A percentile compares a stretch with the other conserved stretches of the same genome.
Conservation (phyloP, 2,329 filamentous ascomycete genomes). For the Microsporum ferrugineum region DNA sequence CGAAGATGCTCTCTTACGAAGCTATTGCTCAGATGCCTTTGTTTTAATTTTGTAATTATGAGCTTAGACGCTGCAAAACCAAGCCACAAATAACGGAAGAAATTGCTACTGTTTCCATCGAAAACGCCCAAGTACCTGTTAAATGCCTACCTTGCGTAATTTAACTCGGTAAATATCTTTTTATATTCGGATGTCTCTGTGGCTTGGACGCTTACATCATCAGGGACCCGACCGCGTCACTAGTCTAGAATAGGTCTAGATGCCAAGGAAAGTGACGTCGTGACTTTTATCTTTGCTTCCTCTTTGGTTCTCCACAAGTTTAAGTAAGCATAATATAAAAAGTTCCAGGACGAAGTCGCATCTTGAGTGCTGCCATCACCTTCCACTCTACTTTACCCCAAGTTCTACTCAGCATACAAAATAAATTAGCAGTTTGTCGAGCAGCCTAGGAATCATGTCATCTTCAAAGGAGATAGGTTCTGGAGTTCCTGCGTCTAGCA, state of each 20-base stretch:
- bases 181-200: too few species aligned
- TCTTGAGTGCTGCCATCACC: neutral
- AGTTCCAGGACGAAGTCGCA: neutral
- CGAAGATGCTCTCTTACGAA: too few species aligned
- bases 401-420: neutral
- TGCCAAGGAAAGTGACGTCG: neutral
- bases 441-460: neutral
- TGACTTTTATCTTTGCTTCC: neutral
- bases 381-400: neutral
- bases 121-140: too few species aligned
- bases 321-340: neutral
- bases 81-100: too few species aligned
- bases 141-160: too few species aligned
- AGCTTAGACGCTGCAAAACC: too few species aligned
- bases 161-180: too few species aligned
- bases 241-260: neutral
- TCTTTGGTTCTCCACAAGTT: neutral
- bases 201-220: neutral
- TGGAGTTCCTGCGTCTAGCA: constrained; percentile 32
- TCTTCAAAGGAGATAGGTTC: constrained; percentile 29
- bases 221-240: neutral
- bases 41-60: too few species aligned
- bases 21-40: too few species aligned
- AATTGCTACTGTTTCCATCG: too few species aligned
- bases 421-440: neutral